phyloP scores from a whole-genome alignment of 148 eudicot species.

The Rhododendron ferrugineum region DNA sequence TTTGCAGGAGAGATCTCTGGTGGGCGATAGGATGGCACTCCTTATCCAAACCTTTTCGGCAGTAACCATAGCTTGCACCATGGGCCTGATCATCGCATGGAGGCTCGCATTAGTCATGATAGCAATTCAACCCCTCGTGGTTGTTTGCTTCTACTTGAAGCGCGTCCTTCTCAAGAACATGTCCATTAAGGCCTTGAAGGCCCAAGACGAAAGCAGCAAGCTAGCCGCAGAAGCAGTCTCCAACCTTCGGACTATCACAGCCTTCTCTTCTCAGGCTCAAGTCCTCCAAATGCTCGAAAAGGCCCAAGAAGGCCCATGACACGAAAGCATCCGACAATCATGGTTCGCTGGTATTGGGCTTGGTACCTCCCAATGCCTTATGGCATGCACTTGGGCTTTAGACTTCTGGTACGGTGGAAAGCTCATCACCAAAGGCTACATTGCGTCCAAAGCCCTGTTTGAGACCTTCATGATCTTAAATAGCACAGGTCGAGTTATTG shows the following conservation, averaged over 20 bases:
- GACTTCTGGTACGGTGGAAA: not conserved
- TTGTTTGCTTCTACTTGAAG: not conserved
- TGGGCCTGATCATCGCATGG: not conserved
- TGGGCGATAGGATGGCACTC: not conserved
- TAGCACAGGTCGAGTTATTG: not conserved
- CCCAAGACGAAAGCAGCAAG: not conserved
- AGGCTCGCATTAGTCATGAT: not conserved
- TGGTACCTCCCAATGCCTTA: not conserved
- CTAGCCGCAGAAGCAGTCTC: slow-evolving; percentile 1
- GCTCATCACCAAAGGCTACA: not conserved
- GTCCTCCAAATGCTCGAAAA: not conserved
- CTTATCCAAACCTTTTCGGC: not conserved
- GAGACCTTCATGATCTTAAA: not conserved
- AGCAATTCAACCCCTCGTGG: not conserved
- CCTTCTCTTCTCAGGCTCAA: not conserved
- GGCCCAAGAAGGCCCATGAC: not conserved
- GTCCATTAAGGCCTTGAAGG: not conserved
- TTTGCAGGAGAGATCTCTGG: not conserved
- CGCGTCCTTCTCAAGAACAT: not conserved
- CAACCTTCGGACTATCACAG: not conserved
- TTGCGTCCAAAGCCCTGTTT: not conserved
- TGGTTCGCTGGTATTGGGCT: not conserved
- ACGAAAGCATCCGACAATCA: not conserved
- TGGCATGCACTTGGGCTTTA: not conserved
- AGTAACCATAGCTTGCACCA: not conserved